These are phyloP conservation scores for Sugiyamaella pinicola DNA, from an alignment of 1,139 yeast genomes.

Conservation along the genomic window DNA sequence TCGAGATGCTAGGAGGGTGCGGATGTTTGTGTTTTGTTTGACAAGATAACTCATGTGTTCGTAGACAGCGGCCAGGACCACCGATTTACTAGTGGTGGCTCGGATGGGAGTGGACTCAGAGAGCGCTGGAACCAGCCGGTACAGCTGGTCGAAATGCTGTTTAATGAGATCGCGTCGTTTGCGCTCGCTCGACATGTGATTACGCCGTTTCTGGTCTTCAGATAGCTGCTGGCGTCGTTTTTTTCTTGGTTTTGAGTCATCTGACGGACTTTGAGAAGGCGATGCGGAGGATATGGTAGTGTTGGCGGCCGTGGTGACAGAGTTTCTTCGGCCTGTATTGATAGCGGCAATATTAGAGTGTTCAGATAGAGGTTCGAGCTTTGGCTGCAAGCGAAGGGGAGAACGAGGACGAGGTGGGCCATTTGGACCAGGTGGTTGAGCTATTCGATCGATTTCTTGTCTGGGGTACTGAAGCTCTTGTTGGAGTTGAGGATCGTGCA, in stretches of 20 bases:
- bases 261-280: background rate
- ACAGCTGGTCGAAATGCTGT: slow-evolving; percentile 44
- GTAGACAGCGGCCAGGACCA: slow-evolving; percentile 41
- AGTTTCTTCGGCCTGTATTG: background rate
- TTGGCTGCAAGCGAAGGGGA: slow-evolving; percentile 1
- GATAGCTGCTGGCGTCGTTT: slow-evolving; percentile 51
- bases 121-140: slow-evolving; percentile 43
- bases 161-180: slow-evolving; percentile 73
- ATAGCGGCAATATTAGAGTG: background rate
- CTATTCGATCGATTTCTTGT: slow-evolving; percentile 4
- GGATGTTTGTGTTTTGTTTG: background rate
- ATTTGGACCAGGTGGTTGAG: background rate
- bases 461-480: slow-evolving; percentile 15
- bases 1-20: background rate
- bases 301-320: background rate
- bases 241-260: background rate
- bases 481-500: slow-evolving; percentile 15
- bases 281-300: background rate
- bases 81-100: slow-evolving; percentile 47
- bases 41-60: slow-evolving; percentile 28
- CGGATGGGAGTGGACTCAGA: slow-evolving; percentile 29
- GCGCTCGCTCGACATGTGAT: slow-evolving; percentile 77
- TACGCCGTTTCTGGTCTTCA: slow-evolving; percentile 66
- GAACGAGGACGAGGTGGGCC: background rate
- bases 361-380: background rate